Conservation (phyloP, 192 early-diverging fungal genomes). For the Geranomyces michiganensis region DNA sequence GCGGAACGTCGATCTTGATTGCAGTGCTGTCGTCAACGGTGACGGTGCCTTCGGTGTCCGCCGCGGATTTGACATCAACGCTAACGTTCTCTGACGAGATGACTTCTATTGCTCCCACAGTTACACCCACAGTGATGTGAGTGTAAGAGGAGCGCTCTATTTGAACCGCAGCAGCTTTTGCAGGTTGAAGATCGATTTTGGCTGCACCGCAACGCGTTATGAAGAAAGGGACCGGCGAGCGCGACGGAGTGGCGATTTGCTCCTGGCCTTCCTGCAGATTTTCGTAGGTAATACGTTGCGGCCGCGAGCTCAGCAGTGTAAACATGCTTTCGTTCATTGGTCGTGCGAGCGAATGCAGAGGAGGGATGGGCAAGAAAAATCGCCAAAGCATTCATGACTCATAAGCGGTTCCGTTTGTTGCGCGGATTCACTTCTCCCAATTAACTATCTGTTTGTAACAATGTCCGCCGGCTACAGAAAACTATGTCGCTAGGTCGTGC, state of each 20-base stretch:
- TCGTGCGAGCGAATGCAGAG: no score
- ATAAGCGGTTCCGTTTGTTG: no score
- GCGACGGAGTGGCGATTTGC: background rate
- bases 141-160: background rate
- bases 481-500: no score
- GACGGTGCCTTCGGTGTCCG: background rate
- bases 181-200: background rate
- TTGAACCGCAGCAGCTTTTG: conserved; percentile 10
- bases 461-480: no score
- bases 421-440: no score
- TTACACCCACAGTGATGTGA: background rate
- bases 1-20: background rate
- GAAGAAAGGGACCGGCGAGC: conserved; percentile 8
- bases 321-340: conserved; percentile 5
- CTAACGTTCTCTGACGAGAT: background rate
- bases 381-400: no score
- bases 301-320: conserved; percentile 14
- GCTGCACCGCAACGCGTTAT: background rate
- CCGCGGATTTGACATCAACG: background rate
- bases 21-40: conserved; percentile 8
- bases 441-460: no score
- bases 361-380: no score
- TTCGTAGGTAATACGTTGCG: conserved; percentile 14
- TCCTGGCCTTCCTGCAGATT: background rate
- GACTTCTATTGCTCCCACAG: conserved; percentile 6